phyloP scores from a whole-genome alignment of 2,329 filamentous ascomycete genomes.

The Trichoderma brevicompactum region DNA sequence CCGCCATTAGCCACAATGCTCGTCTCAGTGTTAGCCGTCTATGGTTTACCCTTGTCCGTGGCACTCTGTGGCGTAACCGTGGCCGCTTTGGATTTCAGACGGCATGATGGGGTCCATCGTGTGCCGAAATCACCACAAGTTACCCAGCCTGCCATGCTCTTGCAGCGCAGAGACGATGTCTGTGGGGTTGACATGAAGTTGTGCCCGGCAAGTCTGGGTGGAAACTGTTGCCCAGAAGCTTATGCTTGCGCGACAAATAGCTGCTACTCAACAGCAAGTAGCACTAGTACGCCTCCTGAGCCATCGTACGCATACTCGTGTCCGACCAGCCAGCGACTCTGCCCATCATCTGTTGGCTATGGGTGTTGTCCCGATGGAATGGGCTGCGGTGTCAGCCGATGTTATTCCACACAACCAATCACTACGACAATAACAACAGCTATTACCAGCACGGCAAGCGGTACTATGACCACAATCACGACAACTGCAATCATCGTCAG shows the following conservation, averaged over 20 bases:
- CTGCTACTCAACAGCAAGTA: slow-evolving; percentile 53
- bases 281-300: slow-evolving; percentile 46
- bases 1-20: slow-evolving; percentile 3
- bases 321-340: slow-evolving; percentile 51
- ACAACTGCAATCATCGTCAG: slow-evolving; percentile 46
- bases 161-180: slow-evolving; percentile 28
- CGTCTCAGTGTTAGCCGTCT: not conserved
- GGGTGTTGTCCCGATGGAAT: slow-evolving; percentile 58
- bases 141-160: slow-evolving; percentile 28
- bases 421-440: slow-evolving; percentile 52
- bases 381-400: slow-evolving; percentile 53
- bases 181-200: slow-evolving; percentile 39
- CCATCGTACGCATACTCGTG: slow-evolving; percentile 48
- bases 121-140: slow-evolving; percentile 38
- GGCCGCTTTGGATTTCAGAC: slow-evolving; percentile 37
- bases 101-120: slow-evolving; percentile 41
- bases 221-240: slow-evolving; percentile 53
- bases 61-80: not conserved
- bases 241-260: slow-evolving; percentile 55
- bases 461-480: slow-evolving; percentile 46
- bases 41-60: not conserved
- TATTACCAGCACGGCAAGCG: slow-evolving; percentile 51
- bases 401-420: slow-evolving; percentile 53
- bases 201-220: slow-evolving; percentile 48
- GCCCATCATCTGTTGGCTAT: slow-evolving; percentile 54